Evolutionary conservation across 257 asterid genomes (phyloP), one percentile per base, ranked within the genome.

Genomic region (Pogostemon cablin): DNA sequence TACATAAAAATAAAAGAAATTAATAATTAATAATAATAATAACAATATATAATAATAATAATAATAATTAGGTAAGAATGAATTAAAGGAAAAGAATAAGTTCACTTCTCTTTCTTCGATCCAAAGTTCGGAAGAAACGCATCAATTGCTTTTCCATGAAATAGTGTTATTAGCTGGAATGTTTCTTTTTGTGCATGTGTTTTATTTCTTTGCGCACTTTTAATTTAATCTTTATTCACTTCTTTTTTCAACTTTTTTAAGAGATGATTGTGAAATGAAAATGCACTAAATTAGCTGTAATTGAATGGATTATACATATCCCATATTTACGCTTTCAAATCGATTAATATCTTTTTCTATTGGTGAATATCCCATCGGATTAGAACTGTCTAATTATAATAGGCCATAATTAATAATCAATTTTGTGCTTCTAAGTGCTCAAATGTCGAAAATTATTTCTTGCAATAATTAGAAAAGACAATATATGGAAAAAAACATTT

Each of bases 91-190:
- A 57, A 43, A 62, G 42, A 55, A 17, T 62, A 63, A 55, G 20
- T 34, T 32, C 7, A 55, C 32, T 48, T 52, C 54, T 67, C 53
- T 65, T 59, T 59, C 69, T 60, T 78, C 32, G 32, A 25, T 25
- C 73, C 9, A 66, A 43, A 75, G 78, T 69, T 66, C 77, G 71
- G 65, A 64, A 81, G 77, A 63, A 59, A 38, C 73, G 71, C 50
- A 70, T 52, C 59, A 65, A 68, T 64, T 68, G 80, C 86, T 15
- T 85, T 82, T 80, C 39, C 67, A 67, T 59, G 11, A 42, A 72
- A 68, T 37, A 68, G 74, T 69, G 67, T 49, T 50, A 59, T 55
- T 77, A 57, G 69, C 70, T 61, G 75, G 48, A 71, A 50, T 54
- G 66, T 65, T 73, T 64, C 70, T 72, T 74, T 76, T 72, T 39